Evolutionary conservation across 495 filamentous ascomycete genomes (phyloP), one percentile per base, ranked within the genome.

Genomic region (Xylaria bambusicola): DNA sequence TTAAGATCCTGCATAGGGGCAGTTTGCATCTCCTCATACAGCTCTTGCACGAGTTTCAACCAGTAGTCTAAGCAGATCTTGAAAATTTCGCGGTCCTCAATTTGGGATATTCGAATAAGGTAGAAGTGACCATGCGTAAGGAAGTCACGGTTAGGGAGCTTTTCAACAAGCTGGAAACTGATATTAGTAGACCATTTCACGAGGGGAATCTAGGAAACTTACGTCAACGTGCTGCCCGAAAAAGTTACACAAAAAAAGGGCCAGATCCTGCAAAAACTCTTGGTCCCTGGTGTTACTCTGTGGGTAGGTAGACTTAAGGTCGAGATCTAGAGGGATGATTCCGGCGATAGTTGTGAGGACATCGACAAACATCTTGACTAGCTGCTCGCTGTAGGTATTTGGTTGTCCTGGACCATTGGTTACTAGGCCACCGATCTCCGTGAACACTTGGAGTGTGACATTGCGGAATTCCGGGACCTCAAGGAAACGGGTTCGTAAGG

Each of bases 31-130:
- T 98, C 95, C 72, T 99, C 95, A 66, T 96, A 99, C 4, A 99
- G 82, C 72, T 98, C 95, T 64, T 95, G 91, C n/a, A 98, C 95
- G 13, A 98, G 81, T 67, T 96, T 96, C 20, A 95, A 95, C 94
- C 94, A 99, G 75, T 99, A 99, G 65, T 99, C 94, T 48, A 99
- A 78, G 68, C 91, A 96, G 64, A 98, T 98, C 80, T 99, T 99
- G 83, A 99, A 99, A 58, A 99, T 94, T 70, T 99, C 94, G 50
- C 94, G 86, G 66, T 99, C 94, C 56, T 99, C 94, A 60, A 99
- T 98, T 71, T 98, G 95, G 31, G 91, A 96, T 65, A 99, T 96
- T 17, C 92, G 87, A 67, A 99, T 97, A 9, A 99, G 84, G 71
- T 99, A 99, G 75, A 93, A 97, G 73, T 99, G 94, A 20, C 90